Percentiles rank a stretch among this genome's conserved stretches.
Conservation (phyloP, 805 yeast species). For the Wickerhamomyces tratensis region DNA sequence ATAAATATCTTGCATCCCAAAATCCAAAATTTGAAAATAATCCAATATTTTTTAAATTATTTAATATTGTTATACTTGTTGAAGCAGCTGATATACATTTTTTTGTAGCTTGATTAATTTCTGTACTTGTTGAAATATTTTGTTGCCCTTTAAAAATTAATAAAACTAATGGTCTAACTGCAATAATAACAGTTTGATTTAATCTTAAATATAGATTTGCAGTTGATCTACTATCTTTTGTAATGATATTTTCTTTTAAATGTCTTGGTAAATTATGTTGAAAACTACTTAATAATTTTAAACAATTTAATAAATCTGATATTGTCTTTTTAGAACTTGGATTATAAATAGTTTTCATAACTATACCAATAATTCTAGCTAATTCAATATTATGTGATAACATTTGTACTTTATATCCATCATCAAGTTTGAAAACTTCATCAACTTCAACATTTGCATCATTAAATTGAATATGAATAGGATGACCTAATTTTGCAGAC, state of each 20-base stretch:
- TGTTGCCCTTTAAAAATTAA: slow-evolving; percentile 24
- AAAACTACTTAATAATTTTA: slow-evolving; percentile 15
- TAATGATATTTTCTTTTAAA: slow-evolving; percentile 10
- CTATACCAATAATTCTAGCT: slow-evolving; percentile 18
- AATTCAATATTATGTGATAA: slow-evolving; percentile 16
- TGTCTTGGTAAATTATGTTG: slow-evolving; percentile 14
- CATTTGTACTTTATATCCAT: slow-evolving; percentile 21
- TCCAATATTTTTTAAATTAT: slow-evolving; percentile 18
- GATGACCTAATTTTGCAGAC: slow-evolving; percentile 27
- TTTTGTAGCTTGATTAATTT: slow-evolving; percentile 17
- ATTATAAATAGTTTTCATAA: slow-evolving; percentile 23
- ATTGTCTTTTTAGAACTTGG: slow-evolving; percentile 18
- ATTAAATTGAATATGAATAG: slow-evolving; percentile 23
- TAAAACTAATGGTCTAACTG: slow-evolving; percentile 25
- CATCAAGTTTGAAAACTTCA: slow-evolving; percentile 13
- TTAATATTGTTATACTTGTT: slow-evolving; percentile 21
- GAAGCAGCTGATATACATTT: slow-evolving; percentile 23
- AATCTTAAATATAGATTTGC: slow-evolving; percentile 25
- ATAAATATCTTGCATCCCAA: slow-evolving; percentile 30
- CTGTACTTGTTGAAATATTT: slow-evolving; percentile 8
- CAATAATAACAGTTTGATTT: slow-evolving; percentile 26
- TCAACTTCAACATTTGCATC: slow-evolving; percentile 23
- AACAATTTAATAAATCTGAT: slow-evolving; percentile 12
- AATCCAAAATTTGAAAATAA: slow-evolving; percentile 27
- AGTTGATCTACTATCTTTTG: slow-evolving; percentile 14